Evolutionary conservation across 1,284 basidiomycete genomes (phyloP), one percentile per base, ranked within the genome.

Genomic region (Ganoderma boninense): DNA sequence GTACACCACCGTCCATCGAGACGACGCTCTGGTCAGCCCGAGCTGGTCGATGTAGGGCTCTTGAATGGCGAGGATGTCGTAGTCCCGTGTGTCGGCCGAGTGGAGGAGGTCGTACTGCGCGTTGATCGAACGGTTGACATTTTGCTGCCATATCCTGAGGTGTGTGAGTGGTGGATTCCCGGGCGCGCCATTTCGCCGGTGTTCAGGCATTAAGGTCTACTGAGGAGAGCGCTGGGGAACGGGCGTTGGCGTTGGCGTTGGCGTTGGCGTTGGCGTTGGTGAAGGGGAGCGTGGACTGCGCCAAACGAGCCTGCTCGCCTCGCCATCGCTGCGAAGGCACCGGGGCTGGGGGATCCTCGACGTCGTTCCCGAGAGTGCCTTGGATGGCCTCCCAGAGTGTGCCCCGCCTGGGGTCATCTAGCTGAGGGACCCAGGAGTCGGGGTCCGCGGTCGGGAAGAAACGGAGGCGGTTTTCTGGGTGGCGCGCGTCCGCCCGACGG

Each of bases 11-110:
- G 26, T n/a, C 82, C 81, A 83, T 14, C 71, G 40, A 0, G 42
- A 20, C n/a, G 64, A 75, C 0, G 73, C 74, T 1, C 70, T 59
- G 0, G 78, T 75, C 40, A 71, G 72, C 1, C 66, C 56, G 0
- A 74, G 46, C 8, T 29, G 63, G 57, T 78, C 74, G 2, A 81
- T 74, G 38, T 78, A 79, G 0, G 82, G 83, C 76, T 84, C 83
- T 67, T 83, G 81, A 0, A 84, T 44, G 0, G 79, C 69, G 0
- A 80, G 35, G 1, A 84, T 72, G 64, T 83, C 78, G 62, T 70
- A 78, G 73, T 77, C 64, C 66, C 63, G 26, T 57, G 73, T 69
- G 18, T 26, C 14, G n/a, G 65, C 64, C 60, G 71, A 5, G 66
- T 77, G 20, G 32, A 82, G 70, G 64, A 82, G 1, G 40, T 70